A percentile compares a stretch with the other conserved stretches of the same genome.
Conservation (phyloP, 192 early-diverging fungal species). For the Coemansia umbellata region DNA sequence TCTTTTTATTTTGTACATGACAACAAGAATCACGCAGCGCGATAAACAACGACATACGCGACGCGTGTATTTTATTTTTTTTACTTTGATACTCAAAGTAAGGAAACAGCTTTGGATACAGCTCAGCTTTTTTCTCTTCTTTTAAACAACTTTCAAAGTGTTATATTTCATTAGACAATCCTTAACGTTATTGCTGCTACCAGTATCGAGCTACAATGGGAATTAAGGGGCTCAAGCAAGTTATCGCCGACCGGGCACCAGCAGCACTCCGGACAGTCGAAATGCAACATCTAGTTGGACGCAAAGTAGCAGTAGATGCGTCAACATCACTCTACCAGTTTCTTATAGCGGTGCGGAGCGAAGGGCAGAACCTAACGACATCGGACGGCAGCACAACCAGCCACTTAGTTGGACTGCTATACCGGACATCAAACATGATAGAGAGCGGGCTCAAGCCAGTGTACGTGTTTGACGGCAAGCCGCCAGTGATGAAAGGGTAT, state of each 20-base stretch:
- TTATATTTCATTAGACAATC: too few relatives aligned
- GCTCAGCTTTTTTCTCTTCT: too few relatives aligned
- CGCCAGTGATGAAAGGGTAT: constrained; percentile 85
- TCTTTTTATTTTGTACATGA: too few relatives aligned
- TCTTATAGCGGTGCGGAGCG: constrained; percentile 90
- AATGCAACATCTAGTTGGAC: constrained; percentile 85
- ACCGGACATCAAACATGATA: constrained; percentile 94
- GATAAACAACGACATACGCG: too few relatives aligned
- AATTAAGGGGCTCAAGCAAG: constrained; percentile 83
- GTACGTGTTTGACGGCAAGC: constrained; percentile 99
- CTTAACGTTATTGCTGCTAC: too few relatives aligned
- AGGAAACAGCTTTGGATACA: too few relatives aligned
- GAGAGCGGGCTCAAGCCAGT: constrained; percentile 95
- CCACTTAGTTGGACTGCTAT: constrained; percentile 95
- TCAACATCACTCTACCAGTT: constrained; percentile 99
- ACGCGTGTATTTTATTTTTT: too few relatives aligned
- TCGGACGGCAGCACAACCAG: constrained; percentile 91
- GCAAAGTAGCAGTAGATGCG: constrained; percentile 96
- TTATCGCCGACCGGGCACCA: constrained; percentile 91
- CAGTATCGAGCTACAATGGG: constrained; percentile 63
- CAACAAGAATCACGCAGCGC: too few relatives aligned
- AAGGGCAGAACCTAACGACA: constrained; percentile 86
- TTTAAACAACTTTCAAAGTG: too few relatives aligned
- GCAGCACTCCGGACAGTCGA: constrained; percentile 75
- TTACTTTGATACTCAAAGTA: too few relatives aligned